phyloP scores from a whole-genome alignment of 2,329 filamentous ascomycete genomes.

The Ophiostoma quercus region DNA sequence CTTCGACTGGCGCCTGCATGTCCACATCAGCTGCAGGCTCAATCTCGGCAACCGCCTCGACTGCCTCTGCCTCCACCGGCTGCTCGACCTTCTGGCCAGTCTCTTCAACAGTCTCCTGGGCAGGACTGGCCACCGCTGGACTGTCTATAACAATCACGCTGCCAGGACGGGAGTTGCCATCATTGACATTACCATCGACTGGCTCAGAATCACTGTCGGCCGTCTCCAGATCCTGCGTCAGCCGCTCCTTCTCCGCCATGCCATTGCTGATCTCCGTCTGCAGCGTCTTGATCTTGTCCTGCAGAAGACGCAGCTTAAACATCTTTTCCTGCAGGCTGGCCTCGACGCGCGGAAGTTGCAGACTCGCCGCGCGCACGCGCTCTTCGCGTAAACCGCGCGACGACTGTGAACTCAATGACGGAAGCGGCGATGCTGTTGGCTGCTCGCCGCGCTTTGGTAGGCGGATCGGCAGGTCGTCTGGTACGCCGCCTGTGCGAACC shows the following conservation, averaged over 20 bases:
- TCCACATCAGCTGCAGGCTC: not conserved
- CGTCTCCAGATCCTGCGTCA: slow-evolving; percentile 33
- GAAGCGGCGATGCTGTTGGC: not conserved
- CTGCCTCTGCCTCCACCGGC: not conserved
- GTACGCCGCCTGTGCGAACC: not conserved
- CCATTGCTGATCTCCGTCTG: slow-evolving; percentile 43
- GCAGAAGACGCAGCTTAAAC: slow-evolving; percentile 43
- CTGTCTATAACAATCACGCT: not conserved
- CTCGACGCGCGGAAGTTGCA: slow-evolving; percentile 38
- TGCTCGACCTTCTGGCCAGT: not conserved
- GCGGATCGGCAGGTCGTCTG: slow-evolving; percentile 19
- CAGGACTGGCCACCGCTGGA: not conserved
- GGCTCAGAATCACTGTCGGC: slow-evolving; percentile 35
- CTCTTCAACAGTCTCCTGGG: not conserved
- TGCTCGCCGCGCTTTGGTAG: slow-evolving; percentile 31
- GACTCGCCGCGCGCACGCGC: slow-evolving; percentile 37
- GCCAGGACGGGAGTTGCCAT: no score
- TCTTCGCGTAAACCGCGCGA: slow-evolving; percentile 26
- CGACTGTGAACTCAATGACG: not conserved
- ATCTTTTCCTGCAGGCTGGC: slow-evolving; percentile 42
- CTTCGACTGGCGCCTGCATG: not conserved
- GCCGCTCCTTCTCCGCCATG: slow-evolving; percentile 34
- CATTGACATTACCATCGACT: no score
- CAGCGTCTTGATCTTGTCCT: slow-evolving; percentile 45
- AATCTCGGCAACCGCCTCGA: not conserved